Base-by-base conservation (phyloP, 371 early-diverging fungal genomes). In the Rhizopus delemar region DNA sequence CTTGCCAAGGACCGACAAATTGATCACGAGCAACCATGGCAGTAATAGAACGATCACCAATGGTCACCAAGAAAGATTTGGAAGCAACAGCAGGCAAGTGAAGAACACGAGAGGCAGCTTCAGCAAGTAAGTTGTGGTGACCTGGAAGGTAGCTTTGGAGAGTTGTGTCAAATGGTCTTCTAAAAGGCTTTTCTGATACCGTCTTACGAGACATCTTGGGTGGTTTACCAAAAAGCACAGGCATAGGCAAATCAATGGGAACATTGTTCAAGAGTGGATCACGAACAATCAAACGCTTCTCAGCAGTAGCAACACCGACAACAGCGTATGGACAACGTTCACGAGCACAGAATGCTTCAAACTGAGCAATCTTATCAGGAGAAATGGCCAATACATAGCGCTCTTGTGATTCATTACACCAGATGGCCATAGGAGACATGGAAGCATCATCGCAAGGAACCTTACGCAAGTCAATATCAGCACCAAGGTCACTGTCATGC, bases 361-460 rank as follows among this genome's bases (percentile, higher is more conserved):
- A 96, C 8, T 63, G 68, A 7, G 70, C 82, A 51, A 93, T 66
- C 55, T 81, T 78, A 51, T 85, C 84, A 2, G 89, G 86, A 41
- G 78, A 68, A 4, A 97, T 86, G 5, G 97, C 97, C 46, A 95
- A 75, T 8, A 97, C 98, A 60, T 96, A 97, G 56, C 98, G 90
- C 72, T 98, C 98, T 77, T 98, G 98, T 41, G 93, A 87, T 75
- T 98, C 98, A 56, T 98, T 98, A 79, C 97, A 98, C 98, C 98
- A 98, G 53, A 98, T 94, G 65, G 96, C 97, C 98, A 98, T 96
- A 33, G 98, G 98, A 34, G 93, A 93, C 90, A 98, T 88, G 60
- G 87, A 77, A 15, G 87, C 84, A 64, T 98, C 98, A 63, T 92
- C 96, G 58, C 85, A 85, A 31, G 90, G 94, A 38, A 98, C 86